Percentiles rank a stretch among this genome's conserved stretches.
These are phyloP conservation scores for Penicillium paradoxum DNA, from an alignment of 495 filamentous ascomycete species.

Conservation along the genomic window DNA sequence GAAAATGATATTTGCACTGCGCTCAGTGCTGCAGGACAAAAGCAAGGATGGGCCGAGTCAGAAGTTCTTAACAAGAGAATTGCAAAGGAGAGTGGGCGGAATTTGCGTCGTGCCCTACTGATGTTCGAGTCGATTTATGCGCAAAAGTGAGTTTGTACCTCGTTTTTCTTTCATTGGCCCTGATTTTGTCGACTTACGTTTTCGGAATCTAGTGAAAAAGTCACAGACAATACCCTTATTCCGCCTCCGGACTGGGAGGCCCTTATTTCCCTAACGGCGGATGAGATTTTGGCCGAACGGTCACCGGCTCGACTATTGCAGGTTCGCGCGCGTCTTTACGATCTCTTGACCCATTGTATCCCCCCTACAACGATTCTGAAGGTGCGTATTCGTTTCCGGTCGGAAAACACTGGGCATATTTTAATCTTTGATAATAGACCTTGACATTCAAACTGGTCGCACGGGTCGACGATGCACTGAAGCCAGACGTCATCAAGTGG, in stretches of 20 bases:
- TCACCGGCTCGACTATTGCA: conserved; percentile 79
- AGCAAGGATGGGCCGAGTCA: conserved; percentile 69
- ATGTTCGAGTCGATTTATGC: conserved; percentile 97
- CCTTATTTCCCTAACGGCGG: conserved; percentile 77
- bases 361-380: conserved; percentile 88
- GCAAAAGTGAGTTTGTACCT: conserved; percentile 65
- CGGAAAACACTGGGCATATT: not conserved
- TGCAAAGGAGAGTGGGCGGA: conserved; percentile 86
- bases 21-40: conserved; percentile 65
- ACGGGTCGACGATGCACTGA: conserved; percentile 79
- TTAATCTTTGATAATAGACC: conserved; percentile 39
- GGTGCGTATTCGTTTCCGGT: conserved; percentile 33
- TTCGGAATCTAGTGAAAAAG: conserved; percentile 64
- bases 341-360: conserved; percentile 94
- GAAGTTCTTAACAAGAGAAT: conserved; percentile 73
- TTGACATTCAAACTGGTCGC: conserved; percentile 88
- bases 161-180: not conserved
- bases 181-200: conserved; percentile 12
- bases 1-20: conserved; percentile 77
- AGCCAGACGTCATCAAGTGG: conserved; percentile 91
- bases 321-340: conserved; percentile 89
- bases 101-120: conserved; percentile 80
- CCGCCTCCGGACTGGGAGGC: conserved; percentile 96
- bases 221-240: conserved; percentile 80
- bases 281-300: conserved; percentile 87